Conservation (phyloP, 1,139 yeast genomes). For the Geotrichum fermentans region DNA sequence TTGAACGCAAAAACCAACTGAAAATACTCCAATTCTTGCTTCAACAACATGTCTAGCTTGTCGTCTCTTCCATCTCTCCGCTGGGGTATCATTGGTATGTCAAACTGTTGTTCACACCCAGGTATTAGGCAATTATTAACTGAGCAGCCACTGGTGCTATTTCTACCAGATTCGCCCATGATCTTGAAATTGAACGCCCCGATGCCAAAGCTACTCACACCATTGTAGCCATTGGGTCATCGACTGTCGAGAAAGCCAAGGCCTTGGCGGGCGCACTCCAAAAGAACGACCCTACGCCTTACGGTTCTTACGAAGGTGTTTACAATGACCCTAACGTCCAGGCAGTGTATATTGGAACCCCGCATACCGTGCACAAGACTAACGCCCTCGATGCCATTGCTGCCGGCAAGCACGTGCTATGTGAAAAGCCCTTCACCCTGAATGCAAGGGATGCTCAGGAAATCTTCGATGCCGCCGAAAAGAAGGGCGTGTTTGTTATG, state of each 20-base stretch:
- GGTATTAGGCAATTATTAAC: not conserved
- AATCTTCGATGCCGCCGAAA: slow-evolving; percentile 45
- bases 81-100: slow-evolving; percentile 21
- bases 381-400: slow-evolving; percentile 48
- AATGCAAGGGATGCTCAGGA: slow-evolving; percentile 47
- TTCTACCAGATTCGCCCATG: slow-evolving; percentile 31
- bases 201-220: slow-evolving; percentile 33
- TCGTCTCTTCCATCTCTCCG: slow-evolving; percentile 18
- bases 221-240: slow-evolving; percentile 36
- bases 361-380: slow-evolving; percentile 52
- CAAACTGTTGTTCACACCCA: not conserved
- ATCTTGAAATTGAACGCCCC: slow-evolving; percentile 32
- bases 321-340: slow-evolving; percentile 46
- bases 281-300: slow-evolving; percentile 25
- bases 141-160: slow-evolving; percentile 32
- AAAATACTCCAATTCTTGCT: no score
- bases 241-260: slow-evolving; percentile 30
- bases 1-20: no score
- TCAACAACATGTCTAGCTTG: not conserved
- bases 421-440: slow-evolving; percentile 60
- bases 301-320: slow-evolving; percentile 39
- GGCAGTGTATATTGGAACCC: slow-evolving; percentile 55
- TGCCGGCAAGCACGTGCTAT: slow-evolving; percentile 53
- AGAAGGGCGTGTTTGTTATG: slow-evolving; percentile 49
- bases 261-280: slow-evolving; percentile 26